These are phyloP conservation scores for Plenodomus lindquistii DNA, from an alignment of 2,329 filamentous ascomycete species.

Conservation along the genomic window DNA sequence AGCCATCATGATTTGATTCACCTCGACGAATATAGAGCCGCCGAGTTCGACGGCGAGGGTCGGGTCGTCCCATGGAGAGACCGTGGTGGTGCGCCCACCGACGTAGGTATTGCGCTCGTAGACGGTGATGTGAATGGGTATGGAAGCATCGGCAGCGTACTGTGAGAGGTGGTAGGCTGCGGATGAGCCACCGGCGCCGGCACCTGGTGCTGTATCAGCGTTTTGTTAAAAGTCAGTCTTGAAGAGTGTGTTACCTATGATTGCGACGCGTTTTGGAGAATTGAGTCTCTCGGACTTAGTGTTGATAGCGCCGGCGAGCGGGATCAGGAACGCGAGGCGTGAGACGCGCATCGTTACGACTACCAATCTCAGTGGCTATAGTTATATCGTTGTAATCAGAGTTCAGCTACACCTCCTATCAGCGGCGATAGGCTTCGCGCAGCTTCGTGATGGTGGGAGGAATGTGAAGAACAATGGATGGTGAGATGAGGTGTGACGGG, in stretches of 20 bases:
- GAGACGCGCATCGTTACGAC: constrained; percentile 16
- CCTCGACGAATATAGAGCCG: constrained; percentile 85
- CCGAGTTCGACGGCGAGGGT: constrained; percentile 78
- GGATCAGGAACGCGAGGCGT: constrained; percentile 18
- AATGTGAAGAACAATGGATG: constrained; percentile 6
- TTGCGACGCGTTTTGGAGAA: constrained; percentile 38
- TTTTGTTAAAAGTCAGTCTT: constrained; percentile 8
- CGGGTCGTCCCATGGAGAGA: constrained; percentile 72
- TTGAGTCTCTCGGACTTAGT: constrained; percentile 9
- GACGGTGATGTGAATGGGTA: constrained; percentile 77
- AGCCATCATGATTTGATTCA: constrained; percentile 80
- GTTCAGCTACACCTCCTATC: not conserved
- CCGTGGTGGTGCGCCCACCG: constrained; percentile 85
- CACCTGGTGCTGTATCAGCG: constrained; percentile 59
- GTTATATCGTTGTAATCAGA: not conserved
- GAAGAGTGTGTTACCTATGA: constrained; percentile 36
- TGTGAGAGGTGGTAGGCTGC: constrained; percentile 80
- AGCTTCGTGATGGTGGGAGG: constrained; percentile 3
- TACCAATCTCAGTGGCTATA: not conserved
- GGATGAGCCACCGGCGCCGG: constrained; percentile 85
- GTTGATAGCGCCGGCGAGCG: constrained; percentile 21
- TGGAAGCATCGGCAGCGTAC: constrained; percentile 64
- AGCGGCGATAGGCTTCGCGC: constrained; percentile 6
- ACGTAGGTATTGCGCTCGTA: constrained; percentile 80
- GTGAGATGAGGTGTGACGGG: not conserved